Conservation (phyloP, 2,329 filamentous ascomycete genomes). For the Trichoderma semiorbis region DNA sequence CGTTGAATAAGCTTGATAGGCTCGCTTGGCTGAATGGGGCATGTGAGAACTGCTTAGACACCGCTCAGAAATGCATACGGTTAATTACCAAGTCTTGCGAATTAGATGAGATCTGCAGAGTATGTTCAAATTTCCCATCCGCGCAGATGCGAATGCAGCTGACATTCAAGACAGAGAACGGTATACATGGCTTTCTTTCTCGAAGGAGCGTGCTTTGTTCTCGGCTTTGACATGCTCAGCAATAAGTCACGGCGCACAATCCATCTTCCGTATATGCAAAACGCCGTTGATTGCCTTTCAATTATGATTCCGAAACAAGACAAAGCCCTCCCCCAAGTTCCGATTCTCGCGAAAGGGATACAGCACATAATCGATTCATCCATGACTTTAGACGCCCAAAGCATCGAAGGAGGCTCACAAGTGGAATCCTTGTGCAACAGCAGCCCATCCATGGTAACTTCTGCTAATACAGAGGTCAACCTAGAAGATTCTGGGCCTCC, state of each 20-base stretch:
- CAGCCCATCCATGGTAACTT: neutral
- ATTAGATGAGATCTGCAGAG: neutral
- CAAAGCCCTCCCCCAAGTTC: neutral
- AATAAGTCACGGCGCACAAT: neutral
- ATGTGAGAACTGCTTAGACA: neutral
- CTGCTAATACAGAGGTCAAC: neutral
- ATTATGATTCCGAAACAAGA: neutral
- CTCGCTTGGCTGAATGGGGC: neutral
- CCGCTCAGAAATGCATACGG: neutral
- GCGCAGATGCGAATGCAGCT: neutral
- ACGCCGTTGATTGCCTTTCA: neutral
- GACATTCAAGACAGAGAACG: neutral
- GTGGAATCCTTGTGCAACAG: neutral
- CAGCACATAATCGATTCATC: neutral
- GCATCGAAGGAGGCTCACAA: neutral
- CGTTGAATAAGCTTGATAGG: neutral
- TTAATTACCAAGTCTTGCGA: neutral
- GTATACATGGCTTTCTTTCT: neutral
- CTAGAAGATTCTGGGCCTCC: neutral
- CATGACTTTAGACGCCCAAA: neutral
- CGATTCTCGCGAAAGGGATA: neutral
- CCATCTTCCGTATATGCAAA: neutral
- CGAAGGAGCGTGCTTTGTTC: neutral
- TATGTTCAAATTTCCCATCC: neutral
- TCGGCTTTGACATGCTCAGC: neutral